A percentile compares a stretch with the other conserved stretches of the same genome.
These are phyloP conservation scores for Plantago major DNA, from an alignment of 257 asterid species.

Conservation along the genomic window DNA sequence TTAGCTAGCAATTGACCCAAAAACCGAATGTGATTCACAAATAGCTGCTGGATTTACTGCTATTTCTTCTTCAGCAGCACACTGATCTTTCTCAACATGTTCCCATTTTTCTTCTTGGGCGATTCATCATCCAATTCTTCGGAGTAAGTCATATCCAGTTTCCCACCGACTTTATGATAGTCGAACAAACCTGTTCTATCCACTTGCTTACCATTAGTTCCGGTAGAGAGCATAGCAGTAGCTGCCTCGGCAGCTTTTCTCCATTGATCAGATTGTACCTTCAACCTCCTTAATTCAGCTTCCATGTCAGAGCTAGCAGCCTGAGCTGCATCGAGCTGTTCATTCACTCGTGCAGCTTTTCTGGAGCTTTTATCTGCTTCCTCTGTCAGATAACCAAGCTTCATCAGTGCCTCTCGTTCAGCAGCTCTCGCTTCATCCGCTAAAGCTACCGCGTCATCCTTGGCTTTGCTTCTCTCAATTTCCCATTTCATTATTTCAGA, in stretches of 20 bases:
- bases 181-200: conserved; percentile 58
- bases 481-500: conserved; percentile 47
- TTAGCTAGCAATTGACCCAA: background rate
- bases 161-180: conserved; percentile 63
- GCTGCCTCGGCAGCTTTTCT: conserved; percentile 98
- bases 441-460: conserved; percentile 38
- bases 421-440: conserved; percentile 44
- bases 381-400: conserved; percentile 56
- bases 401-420: conserved; percentile 56
- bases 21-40: conserved; percentile 21
- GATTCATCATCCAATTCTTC: conserved; percentile 72
- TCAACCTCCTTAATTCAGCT: conserved; percentile 68
- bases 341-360: conserved; percentile 44
- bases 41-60: conserved; percentile 23
- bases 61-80: conserved; percentile 76
- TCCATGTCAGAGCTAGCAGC: conserved; percentile 65
- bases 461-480: conserved; percentile 29
- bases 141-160: conserved; percentile 43
- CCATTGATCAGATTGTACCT: conserved; percentile 94
- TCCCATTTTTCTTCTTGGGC: conserved; percentile 73
- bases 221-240: conserved; percentile 67
- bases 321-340: conserved; percentile 78
- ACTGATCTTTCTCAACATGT: conserved; percentile 79
- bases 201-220: conserved; percentile 49
- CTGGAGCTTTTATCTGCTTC: conserved; percentile 64